Conservation (phyloP, 2,329 filamentous ascomycete genomes). For the Colletotrichum orchidophilum region DNA sequence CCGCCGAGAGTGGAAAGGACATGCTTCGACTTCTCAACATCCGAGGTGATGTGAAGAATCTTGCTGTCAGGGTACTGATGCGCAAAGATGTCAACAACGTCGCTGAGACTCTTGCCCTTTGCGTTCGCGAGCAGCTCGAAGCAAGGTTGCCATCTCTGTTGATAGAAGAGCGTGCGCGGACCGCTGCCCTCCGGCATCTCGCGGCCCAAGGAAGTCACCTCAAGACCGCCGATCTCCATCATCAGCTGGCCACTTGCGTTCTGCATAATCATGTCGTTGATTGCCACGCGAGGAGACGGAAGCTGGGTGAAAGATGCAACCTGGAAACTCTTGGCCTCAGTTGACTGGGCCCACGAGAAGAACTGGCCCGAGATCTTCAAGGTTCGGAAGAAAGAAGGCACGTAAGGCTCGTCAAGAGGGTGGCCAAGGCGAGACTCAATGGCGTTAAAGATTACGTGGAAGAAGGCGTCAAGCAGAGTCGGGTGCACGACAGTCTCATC, state of each 20-base stretch:
- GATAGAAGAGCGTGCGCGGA: slow-evolving; percentile 37
- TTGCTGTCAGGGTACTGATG: slow-evolving; percentile 38
- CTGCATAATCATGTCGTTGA: slow-evolving; percentile 38
- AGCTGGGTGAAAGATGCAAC: slow-evolving; percentile 34
- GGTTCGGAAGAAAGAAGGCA: slow-evolving; percentile 38
- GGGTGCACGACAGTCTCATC: slow-evolving; percentile 39
- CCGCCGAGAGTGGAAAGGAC: slow-evolving; percentile 32
- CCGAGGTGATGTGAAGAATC: slow-evolving; percentile 37
- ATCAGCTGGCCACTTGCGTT: slow-evolving; percentile 34
- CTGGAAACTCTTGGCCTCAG: not conserved
- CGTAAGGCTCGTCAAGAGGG: slow-evolving; percentile 38
- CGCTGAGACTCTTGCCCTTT: slow-evolving; percentile 30
- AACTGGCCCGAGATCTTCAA: slow-evolving; percentile 37
- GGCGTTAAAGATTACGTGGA: slow-evolving; percentile 40
- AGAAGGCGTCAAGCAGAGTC: slow-evolving; percentile 39
- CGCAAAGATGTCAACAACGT: slow-evolving; percentile 37
- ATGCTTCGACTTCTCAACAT: slow-evolving; percentile 31
- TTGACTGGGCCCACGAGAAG: slow-evolving; percentile 31
- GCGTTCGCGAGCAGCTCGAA: slow-evolving; percentile 36
- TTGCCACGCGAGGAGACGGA: slow-evolving; percentile 38
- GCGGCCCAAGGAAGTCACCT: slow-evolving; percentile 37
- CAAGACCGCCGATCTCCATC: slow-evolving; percentile 37
- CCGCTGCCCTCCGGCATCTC: slow-evolving; percentile 34
- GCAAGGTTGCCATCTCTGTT: slow-evolving; percentile 38
- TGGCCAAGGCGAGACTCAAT: slow-evolving; percentile 38